A percentile compares a stretch with the other conserved stretches of the same genome.
Evolutionary conservation across 2,329 filamentous ascomycete species (phyloP).

Genomic region (Cladobotryum mycophilum): DNA sequence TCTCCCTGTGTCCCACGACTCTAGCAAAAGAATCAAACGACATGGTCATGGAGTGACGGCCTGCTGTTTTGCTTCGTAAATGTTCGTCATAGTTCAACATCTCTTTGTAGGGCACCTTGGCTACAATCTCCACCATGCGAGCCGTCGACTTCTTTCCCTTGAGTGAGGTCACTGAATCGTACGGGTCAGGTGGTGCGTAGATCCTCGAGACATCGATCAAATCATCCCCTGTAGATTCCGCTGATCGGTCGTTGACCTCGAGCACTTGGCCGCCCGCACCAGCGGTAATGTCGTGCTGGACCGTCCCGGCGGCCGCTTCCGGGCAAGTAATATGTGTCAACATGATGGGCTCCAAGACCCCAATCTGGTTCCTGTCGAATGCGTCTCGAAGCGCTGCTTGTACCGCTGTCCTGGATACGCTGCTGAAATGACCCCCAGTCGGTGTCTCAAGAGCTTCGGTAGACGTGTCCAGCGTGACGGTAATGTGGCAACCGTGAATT

Average conservation of each 20-base stretch:
- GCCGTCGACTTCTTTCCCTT: conserved; percentile 43
- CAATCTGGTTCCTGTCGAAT: conserved; percentile 47
- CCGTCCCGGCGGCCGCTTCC: conserved; percentile 70
- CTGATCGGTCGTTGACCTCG: conserved; percentile 55
- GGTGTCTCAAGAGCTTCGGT: conserved; percentile 51
- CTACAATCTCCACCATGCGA: conserved; percentile 62
- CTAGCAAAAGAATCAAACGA: conserved; percentile 51
- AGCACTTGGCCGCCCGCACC: conserved; percentile 67
- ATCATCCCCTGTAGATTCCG: conserved; percentile 29
- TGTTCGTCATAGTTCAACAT: conserved; percentile 95
- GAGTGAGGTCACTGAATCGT: conserved; percentile 53
- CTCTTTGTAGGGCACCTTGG: conserved; percentile 86
- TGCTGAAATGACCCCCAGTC: conserved; percentile 61
- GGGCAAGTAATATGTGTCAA: conserved; percentile 79
- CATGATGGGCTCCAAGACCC: conserved; percentile 91
- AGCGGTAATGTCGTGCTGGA: conserved; percentile 75
- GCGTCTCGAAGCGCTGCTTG: conserved; percentile 61
- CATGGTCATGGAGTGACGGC: conserved; percentile 59
- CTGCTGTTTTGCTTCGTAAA: conserved; percentile 79
- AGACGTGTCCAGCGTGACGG: conserved; percentile 60
- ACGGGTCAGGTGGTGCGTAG: conserved; percentile 85
- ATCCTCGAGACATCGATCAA: conserved; percentile 66
- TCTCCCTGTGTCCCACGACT: conserved; percentile 50
- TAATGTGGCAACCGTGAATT: conserved; percentile 68
- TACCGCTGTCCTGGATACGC: conserved; percentile 57